Evolutionary conservation across 305 asterid species (phyloP), one percentile per base, ranked within the genome.

Genomic region (Lippia alba): DNA sequence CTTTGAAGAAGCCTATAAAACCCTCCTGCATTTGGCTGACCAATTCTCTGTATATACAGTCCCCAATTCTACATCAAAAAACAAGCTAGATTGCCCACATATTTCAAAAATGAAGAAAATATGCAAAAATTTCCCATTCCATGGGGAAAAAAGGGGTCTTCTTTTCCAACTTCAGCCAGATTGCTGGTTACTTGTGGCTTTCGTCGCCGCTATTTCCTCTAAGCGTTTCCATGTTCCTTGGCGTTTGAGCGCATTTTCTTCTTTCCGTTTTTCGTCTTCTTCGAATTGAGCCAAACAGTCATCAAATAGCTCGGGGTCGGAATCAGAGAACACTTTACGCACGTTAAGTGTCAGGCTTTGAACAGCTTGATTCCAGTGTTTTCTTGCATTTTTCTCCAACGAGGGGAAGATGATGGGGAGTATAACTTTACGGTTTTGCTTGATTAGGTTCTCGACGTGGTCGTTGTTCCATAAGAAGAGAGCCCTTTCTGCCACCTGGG

Each of bases 211-310:
- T 67, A 87, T 80, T 71, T 89, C 96, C 75, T 92, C 96, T 49
- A 89, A 70, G 70, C 89, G 92, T 77, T 82, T 85, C 97, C 97
- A 92, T 40, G 85, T 85, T 51, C 83, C 80, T 83, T 88, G 96
- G 12, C 91, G 96, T 73, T 85, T 89, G 68, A 18, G 62, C 81
- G 81, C 75, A 2, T 73, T 65, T 57, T 86, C 96, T 76, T 80
- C 83, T 56, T 79, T 86, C 16, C 53, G 82, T 41, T 84, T 83
- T 71, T 84, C 86, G 4, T 92, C 92, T 82, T 88, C 96, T 82
- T 84, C 87, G 64, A 78, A 92, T 73, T 84, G 86, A 70, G 70
- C 82, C 79, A 85, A 65, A 78, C 96, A 92, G 78, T 92, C 97
- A 65, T 92, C 97, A 51, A 85, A 92, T 34, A 89, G 87, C 81